These are phyloP conservation scores for Corinectria fuckeliana DNA, from an alignment of 2,329 filamentous ascomycete species.

Conservation along the genomic window DNA sequence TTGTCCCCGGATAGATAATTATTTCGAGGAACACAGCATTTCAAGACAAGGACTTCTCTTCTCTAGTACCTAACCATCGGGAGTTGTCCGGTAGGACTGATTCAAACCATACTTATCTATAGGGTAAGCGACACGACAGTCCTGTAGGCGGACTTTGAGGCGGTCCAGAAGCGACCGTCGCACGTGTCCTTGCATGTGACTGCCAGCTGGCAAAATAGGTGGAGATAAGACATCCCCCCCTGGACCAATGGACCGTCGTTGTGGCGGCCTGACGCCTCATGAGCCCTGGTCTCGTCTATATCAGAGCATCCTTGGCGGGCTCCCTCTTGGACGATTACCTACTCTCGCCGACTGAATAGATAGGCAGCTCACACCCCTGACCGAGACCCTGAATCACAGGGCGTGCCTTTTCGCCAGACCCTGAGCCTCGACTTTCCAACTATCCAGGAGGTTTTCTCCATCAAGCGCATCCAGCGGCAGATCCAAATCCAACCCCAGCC, in stretches of 20 bases:
- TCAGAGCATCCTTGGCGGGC: slow-evolving; percentile 7
- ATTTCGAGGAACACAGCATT: background rate
- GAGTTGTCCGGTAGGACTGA: background rate
- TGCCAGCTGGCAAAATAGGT: slow-evolving; percentile 41
- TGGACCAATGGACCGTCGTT: slow-evolving; percentile 29
- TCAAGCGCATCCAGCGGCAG: slow-evolving; percentile 18
- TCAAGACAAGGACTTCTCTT: background rate
- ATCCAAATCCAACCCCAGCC: slow-evolving; percentile 38
- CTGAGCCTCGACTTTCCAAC: background rate
- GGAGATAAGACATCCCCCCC: slow-evolving; percentile 31
- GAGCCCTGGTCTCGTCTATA: slow-evolving; percentile 18
- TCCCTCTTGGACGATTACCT: background rate
- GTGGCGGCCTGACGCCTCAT: slow-evolving; percentile 35
- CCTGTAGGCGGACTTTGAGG: no score
- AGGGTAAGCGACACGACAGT: slow-evolving; percentile 18
- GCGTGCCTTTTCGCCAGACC: background rate
- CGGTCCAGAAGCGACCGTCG: slow-evolving; percentile 3
- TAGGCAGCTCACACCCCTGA: background rate
- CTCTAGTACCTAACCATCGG: background rate
- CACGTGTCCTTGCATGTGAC: slow-evolving; percentile 38
- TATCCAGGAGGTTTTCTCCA: slow-evolving; percentile 1
- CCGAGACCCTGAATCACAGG: no score
- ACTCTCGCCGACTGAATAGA: background rate
- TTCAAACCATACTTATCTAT: background rate
- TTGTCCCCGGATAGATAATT: background rate